These are phyloP conservation scores for Dovyalis caffra DNA, from an alignment of 345 rosid genomes.

Conservation along the genomic window DNA sequence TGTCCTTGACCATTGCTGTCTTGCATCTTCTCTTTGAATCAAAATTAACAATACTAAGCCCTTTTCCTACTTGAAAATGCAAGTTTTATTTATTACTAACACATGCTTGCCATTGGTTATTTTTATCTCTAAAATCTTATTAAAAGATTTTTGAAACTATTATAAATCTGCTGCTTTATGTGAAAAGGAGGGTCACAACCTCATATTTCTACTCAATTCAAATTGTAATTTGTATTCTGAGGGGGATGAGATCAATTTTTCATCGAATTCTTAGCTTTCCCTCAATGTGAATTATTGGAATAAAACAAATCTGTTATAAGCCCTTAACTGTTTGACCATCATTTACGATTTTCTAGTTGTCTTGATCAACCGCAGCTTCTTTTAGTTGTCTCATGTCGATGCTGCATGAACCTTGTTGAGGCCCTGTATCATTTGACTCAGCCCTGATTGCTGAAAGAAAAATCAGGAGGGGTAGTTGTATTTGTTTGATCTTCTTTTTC, in stretches of 20 bases:
- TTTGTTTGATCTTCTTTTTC: background rate
- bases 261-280: background rate
- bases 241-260: no score
- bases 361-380: background rate
- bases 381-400: constrained; percentile 9
- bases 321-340: constrained; percentile 1
- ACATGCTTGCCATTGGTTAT: no score
- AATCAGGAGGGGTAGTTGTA: no score
- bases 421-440: no score
- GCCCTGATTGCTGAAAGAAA: background rate
- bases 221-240: background rate
- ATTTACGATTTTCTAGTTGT: background rate
- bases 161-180: no score
- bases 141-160: no score
- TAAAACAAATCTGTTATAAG: background rate
- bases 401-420: no score
- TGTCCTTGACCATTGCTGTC: background rate
- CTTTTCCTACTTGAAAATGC: no score
- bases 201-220: background rate
- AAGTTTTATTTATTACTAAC: no score
- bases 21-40: background rate
- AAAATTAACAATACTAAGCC: no score
- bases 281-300: background rate
- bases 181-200: background rate
- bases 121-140: no score